Evolutionary conservation across 2,329 filamentous ascomycete genomes (phyloP).

Genomic region (Aspergillus vadensis): DNA sequence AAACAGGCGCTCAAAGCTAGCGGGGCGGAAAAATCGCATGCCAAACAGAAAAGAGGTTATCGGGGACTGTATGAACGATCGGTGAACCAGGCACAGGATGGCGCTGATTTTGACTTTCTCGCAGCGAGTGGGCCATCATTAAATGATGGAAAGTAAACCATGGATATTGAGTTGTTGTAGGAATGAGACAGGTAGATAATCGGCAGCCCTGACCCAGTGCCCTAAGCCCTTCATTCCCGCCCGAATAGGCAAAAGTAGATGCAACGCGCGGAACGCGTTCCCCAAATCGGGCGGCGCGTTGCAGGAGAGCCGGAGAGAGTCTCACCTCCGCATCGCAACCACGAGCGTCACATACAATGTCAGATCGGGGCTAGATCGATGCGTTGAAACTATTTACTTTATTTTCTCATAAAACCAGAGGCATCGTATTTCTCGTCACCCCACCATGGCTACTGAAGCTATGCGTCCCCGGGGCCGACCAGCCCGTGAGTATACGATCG

Average conservation of each 20-base stretch:
- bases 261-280: constrained; percentile 29
- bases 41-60: constrained; percentile 39
- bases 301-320: constrained; percentile 11
- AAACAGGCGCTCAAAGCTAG: not conserved
- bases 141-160: not conserved
- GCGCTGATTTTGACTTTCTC: constrained; percentile 45
- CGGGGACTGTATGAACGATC: constrained; percentile 44
- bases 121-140: constrained; percentile 26
- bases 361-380: not conserved
- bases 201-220: constrained; percentile 31
- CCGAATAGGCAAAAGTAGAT: constrained; percentile 27
- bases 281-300: constrained; percentile 10
- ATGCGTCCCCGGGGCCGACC: constrained; percentile 44
- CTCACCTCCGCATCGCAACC: not conserved
- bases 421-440: not conserved
- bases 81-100: constrained; percentile 47
- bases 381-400: constrained; percentile 7
- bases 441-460: constrained; percentile 39
- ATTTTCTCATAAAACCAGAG: not conserved
- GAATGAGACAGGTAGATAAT: not conserved
- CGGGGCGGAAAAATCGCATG: constrained; percentile 8
- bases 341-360: not conserved
- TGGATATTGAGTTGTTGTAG: not conserved
- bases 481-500: constrained; percentile 48
- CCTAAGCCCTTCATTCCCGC: constrained; percentile 33